phyloP scores from a whole-genome alignment of 2,329 filamentous ascomycete species.

The Penicillium sclerotigenum region DNA sequence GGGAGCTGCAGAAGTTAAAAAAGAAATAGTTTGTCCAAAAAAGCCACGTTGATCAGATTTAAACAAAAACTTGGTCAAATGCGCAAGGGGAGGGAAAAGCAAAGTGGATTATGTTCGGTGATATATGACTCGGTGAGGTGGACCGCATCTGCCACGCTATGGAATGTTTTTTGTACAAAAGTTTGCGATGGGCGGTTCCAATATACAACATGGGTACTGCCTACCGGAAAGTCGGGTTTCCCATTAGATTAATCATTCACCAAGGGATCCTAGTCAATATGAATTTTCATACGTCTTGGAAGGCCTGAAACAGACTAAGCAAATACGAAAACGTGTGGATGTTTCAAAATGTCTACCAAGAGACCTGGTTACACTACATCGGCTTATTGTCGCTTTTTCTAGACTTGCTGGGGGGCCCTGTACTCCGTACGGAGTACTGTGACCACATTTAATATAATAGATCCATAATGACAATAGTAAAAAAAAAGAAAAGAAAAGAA shows the following conservation, averaged over 20 bases:
- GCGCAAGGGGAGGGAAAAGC: slow-evolving; percentile 5
- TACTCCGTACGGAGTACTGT: no score
- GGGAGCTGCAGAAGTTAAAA: slow-evolving; percentile 7
- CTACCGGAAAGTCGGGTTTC: no score
- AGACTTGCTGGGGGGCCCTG: background rate
- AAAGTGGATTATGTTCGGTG: slow-evolving; percentile 11
- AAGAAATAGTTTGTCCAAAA: background rate
- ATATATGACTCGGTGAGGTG: background rate
- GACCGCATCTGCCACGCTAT: slow-evolving; percentile 15
- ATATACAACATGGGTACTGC: no score
- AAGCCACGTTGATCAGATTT: slow-evolving; percentile 13
- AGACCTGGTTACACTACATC: background rate
- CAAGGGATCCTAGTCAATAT: background rate
- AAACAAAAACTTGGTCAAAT: background rate
- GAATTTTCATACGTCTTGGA: background rate
- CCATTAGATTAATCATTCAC: background rate
- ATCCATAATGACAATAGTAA: no score
- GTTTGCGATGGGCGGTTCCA: no score
- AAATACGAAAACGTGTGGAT: background rate
- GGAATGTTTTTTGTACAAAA: slow-evolving; percentile 21
- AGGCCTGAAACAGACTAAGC: slow-evolving; percentile 8
- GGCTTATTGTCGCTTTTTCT: background rate
- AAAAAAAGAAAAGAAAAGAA: no score
- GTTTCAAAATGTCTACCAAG: slow-evolving; percentile 6
- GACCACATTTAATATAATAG: background rate